Conservation (phyloP, 257 asterid genomes). For the Hygrophila difformis region DNA sequence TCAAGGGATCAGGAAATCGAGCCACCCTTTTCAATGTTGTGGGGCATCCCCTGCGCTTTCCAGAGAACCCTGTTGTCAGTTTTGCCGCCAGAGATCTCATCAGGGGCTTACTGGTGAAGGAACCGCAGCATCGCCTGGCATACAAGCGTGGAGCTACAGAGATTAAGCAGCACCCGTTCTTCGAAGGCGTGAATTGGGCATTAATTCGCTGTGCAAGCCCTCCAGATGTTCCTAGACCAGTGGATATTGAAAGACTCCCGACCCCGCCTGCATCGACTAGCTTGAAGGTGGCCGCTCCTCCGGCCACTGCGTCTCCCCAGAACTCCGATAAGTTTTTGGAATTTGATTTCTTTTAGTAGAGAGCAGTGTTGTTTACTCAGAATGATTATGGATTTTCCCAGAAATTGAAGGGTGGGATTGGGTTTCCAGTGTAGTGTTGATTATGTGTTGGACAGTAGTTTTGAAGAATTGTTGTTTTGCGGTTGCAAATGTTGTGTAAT, state of each 20-base stretch:
- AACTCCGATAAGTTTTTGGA: constrained; percentile 52
- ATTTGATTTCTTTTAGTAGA: constrained; percentile 65
- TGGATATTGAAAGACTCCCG: constrained; percentile 41
- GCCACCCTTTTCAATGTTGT: neutral
- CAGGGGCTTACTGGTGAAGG: constrained; percentile 50
- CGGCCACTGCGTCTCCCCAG: constrained; percentile 27
- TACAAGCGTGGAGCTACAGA: constrained; percentile 60
- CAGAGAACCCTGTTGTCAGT: neutral
- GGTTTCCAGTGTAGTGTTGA: constrained; percentile 8
- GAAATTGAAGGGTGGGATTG: neutral
- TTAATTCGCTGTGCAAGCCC: constrained; percentile 58
- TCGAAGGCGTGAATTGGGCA: constrained; percentile 71
- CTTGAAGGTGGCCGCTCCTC: constrained; percentile 34
- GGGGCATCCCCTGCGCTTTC: neutral
- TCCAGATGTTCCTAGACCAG: constrained; percentile 50
- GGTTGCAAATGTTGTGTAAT: no score
- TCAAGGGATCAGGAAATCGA: constrained; percentile 22
- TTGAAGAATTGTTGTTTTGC: constrained; percentile 20
- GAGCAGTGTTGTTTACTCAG: constrained; percentile 16
- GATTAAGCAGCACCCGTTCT: constrained; percentile 58
- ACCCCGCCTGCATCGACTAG: constrained; percentile 27
- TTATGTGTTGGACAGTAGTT: constrained; percentile 23
- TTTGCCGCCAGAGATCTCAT: constrained; percentile 38
- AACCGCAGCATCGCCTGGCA: constrained; percentile 52
- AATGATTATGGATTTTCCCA: neutral